Conservation (phyloP, 1,139 yeast species). For the Debaryomyces sp. region DNA sequence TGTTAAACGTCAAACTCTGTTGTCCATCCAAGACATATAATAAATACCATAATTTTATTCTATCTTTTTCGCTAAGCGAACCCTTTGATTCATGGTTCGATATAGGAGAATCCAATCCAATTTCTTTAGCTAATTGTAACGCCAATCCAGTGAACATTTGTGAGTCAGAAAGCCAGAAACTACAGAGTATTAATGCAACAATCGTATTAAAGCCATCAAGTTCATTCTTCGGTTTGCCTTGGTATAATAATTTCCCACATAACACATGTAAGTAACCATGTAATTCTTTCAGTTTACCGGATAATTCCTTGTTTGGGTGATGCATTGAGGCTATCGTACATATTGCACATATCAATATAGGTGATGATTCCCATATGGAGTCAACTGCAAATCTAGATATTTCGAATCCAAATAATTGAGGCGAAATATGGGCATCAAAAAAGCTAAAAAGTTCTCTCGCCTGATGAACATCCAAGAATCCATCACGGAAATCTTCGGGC, state of each 20-base stretch:
- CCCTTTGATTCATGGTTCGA: conserved; percentile 10
- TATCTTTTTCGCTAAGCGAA: conserved; percentile 39
- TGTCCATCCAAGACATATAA: conserved; percentile 72
- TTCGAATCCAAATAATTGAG: conserved; percentile 69
- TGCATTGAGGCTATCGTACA: conserved; percentile 67
- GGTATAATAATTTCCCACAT: conserved; percentile 49
- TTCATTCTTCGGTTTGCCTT: conserved; percentile 45
- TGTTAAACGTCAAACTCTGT: conserved; percentile 62
- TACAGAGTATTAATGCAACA: conserved; percentile 64
- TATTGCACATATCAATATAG: conserved; percentile 62
- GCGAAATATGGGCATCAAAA: conserved; percentile 60
- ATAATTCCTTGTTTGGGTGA: conserved; percentile 44
- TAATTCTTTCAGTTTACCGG: conserved; percentile 38
- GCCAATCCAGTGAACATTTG: conserved; percentile 72
- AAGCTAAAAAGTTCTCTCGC: conserved; percentile 54
- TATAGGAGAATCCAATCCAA: conserved; percentile 49
- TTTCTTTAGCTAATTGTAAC: conserved; percentile 60
- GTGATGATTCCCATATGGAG: conserved; percentile 57
- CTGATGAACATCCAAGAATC: conserved; percentile 38
- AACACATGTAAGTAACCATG: conserved; percentile 47
- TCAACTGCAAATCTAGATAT: conserved; percentile 54
- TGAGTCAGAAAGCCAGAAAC: conserved; percentile 69
- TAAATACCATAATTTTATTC: conserved; percentile 66
- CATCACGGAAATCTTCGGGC: conserved; percentile 41
- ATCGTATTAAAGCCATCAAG: conserved; percentile 61